Evolutionary conservation across 345 rosid species (phyloP).

Genomic region (Eucalyptus regnans): DNA sequence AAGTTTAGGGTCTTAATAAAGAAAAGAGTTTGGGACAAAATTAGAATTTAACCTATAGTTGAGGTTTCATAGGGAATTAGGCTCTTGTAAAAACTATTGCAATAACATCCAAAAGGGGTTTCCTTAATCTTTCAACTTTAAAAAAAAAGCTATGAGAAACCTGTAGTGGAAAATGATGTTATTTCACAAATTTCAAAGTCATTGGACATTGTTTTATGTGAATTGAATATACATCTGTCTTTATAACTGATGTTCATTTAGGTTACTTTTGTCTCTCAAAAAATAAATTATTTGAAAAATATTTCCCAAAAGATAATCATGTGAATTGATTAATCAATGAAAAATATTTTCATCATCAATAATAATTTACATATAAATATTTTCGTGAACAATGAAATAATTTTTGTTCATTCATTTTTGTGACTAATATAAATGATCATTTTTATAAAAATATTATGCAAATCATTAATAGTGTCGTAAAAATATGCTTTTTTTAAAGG

Average conservation of each 20-base stretch:
- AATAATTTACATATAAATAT: no score
- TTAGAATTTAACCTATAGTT: background rate
- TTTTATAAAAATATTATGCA: no score
- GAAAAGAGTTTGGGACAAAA: no score
- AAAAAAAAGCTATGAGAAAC: background rate
- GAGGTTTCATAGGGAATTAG: background rate
- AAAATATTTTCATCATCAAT: no score
- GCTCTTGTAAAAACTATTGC: background rate
- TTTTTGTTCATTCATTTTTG: no score
- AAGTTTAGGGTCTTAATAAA: background rate
- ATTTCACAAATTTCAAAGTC: background rate
- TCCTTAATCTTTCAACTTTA: background rate
- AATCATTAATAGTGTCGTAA: background rate
- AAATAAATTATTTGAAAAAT: no score
- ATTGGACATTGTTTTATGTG: background rate
- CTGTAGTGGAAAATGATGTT: no score
- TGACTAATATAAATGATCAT: no score
- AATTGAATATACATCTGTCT: background rate
- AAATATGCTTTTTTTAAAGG: background rate
- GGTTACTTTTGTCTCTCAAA: no score
- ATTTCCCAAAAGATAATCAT: no score
- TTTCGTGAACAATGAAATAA: no score
- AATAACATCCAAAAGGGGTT: background rate
- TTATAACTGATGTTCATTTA: background rate
- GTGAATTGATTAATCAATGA: no score